Evolutionary conservation across 2,329 filamentous ascomycete genomes (phyloP), one percentile per base, ranked within the genome.

Genomic region (Diaporthe nobilis): DNA sequence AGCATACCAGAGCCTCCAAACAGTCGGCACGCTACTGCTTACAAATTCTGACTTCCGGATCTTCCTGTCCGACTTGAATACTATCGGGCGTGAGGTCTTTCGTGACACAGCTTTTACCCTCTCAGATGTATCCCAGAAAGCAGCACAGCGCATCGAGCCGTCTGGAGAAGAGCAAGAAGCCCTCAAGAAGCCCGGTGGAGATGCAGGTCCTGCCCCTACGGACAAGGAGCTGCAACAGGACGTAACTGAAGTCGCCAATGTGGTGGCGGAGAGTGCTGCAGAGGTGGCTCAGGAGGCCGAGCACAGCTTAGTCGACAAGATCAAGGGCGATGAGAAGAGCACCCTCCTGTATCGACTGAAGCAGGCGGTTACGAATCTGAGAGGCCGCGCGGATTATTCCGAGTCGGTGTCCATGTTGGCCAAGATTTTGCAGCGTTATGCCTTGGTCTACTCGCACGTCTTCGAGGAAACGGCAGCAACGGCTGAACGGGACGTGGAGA

Each of bases 1-100:
- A 94, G 94, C 94, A 22, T 96, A 96, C 80, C 89, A 94, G 81
- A 98, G 95, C 82, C 85, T 98, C 65, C 93, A 92, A 75, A 98
- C 95, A 0, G 91, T 98, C 0, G 93, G 94, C 42, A 94, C 93
- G 4, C 87, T 98, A n/a, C 89, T 98, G 0, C 87, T 98, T 58
- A 95, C 94, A 20, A 98, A 98, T 82, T 92, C 94, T 0, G 95
- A 98, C 80, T 98, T 98, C 83, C 92, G 96, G 53, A 88, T 96
- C 9, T 95, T 98, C 80, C 86, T 98, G 60, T 91, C 93, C 15
- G 96, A 98, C 80, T 85, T 98, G 55, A 92, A 92, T 61, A 92
- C 92, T 0, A 90, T 98, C 63, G 94, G 93, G 17, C 92, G 94
- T 57, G 94, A 98, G 81, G 93, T 98, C 0, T 95, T 98, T 82